Percentiles rank a stretch among this genome's conserved stretches.
phyloP scores from a whole-genome alignment of 2,329 filamentous ascomycete genomes.

The Fusarium brachygibbosum region DNA sequence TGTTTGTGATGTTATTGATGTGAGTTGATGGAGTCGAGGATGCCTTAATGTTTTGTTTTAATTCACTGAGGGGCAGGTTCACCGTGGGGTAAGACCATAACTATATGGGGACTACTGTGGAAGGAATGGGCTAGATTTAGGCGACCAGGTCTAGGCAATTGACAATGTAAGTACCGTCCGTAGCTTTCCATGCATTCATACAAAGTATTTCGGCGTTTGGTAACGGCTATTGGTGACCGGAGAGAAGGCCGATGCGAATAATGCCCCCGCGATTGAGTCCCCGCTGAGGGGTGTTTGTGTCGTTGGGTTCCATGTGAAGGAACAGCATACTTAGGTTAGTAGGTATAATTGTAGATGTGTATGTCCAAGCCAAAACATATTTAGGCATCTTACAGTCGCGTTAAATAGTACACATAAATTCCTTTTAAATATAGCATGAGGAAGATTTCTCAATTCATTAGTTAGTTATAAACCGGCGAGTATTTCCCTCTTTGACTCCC shows the following conservation, averaged over 20 bases:
- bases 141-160: constrained; percentile 9
- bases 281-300: constrained; percentile 19
- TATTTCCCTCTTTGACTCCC: constrained; percentile 23
- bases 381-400: not conserved
- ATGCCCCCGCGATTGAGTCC: constrained; percentile 16
- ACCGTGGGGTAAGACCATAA: constrained; percentile 28
- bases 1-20: constrained; percentile 1
- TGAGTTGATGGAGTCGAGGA: not conserved
- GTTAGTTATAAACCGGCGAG: constrained; percentile 12
- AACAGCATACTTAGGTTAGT: too few relatives aligned
- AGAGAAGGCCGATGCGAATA: constrained; percentile 34
- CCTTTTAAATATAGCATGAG: not conserved
- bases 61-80: constrained; percentile 21
- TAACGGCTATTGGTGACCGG: constrained; percentile 20
- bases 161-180: not conserved
- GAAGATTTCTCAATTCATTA: not conserved
- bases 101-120: constrained; percentile 9
- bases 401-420: not conserved
- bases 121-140: not conserved
- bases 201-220: not conserved
- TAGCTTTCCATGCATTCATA: not conserved
- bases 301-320: too few relatives aligned
- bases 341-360: too few relatives aligned
- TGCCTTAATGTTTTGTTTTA: constrained; percentile 10
- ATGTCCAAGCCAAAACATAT: too few relatives aligned